Base-by-base conservation (phyloP, 768 basidiomycete species). In the Pleurotus tuoliensis region DNA sequence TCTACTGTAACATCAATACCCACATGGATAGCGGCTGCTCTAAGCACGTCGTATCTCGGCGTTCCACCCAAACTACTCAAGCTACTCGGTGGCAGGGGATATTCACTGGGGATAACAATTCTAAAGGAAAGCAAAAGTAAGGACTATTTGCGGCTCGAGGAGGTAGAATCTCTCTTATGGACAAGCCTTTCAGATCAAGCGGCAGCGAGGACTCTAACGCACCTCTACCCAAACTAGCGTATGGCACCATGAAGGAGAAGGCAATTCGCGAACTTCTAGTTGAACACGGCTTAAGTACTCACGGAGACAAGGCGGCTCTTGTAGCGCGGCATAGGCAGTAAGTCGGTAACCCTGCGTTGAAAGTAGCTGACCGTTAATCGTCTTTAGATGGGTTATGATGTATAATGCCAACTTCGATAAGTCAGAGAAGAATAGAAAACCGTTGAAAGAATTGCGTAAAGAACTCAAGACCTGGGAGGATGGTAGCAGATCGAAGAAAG, bases 401-500 rank as follows among this genome's bases (percentile, higher is more conserved):
- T 84, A 78, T 61, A 90, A 90, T 58, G 82, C 87, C 25, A 90
- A 90, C 64, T 73, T 88, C 7, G 88, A 90, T 69, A 80, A 79
- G 60, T 75, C 75, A 16, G 50, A 60, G 1, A 48, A 61, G 15
- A 71, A 77, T 45, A 76, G 85, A 25, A 81, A 80, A 63, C 73
- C 72, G 15, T 66, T 73, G 55, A 58, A 65, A 1, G 78, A 79
- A 37, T 74, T 90, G 12, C 74, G 76, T 41, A 64, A 63, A 41
- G 86, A 87, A 34, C 63, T 90, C 64, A 78, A 73, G 60, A 70
- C 68, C 61, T 85, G 83, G 84, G 87, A 88, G 60, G 81, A 78
- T 22, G 75, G 75, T 56, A 61, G 75, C 55, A 73, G 68, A 55
- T 74, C 69, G 51, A 81, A 76, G 61, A 74, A 73, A 47, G 67